Percentiles rank a stretch among this genome's conserved stretches.
Conservation (phyloP, 305 asterid species). For the Fraxinus paxiana region DNA sequence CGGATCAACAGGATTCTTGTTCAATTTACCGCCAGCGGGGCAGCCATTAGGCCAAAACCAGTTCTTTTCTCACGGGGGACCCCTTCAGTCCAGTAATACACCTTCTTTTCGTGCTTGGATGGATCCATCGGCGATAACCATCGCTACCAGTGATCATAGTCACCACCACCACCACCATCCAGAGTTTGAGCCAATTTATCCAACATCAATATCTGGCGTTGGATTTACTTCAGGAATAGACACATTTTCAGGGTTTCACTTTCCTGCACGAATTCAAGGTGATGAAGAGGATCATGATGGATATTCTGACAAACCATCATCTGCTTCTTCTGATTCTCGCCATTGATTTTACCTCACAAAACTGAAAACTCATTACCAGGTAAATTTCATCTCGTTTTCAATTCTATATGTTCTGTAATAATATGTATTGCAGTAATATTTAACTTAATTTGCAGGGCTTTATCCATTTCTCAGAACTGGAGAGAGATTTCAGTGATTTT, state of each 20-base stretch:
- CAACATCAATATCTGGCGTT: conserved; percentile 45
- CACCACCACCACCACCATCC: conserved; percentile 27
- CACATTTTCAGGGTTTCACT: conserved; percentile 66
- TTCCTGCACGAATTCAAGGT: conserved; percentile 98
- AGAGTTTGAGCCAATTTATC: conserved; percentile 45
- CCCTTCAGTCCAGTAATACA: conserved; percentile 99
- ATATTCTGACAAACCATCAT: conserved; percentile 82
- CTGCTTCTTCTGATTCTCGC: conserved; percentile 97
- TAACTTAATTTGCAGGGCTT: conserved; percentile 29
- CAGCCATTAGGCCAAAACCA: conserved; percentile 63
- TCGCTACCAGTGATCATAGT: conserved; percentile 40
- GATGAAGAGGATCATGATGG: conserved; percentile 98
- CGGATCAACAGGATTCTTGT: conserved; percentile 45
- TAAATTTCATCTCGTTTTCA: not conserved
- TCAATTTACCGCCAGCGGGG: conserved; percentile 52
- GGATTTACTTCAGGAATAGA: conserved; percentile 58
- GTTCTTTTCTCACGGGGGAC: conserved; percentile 87
- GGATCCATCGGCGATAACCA: conserved; percentile 56
- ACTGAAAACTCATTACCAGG: conserved; percentile 10
- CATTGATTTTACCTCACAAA: conserved; percentile 47
- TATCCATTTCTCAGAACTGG: conserved; percentile 9
- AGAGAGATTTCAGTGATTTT: conserved; percentile 25
- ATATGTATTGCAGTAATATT: conserved; percentile 19
- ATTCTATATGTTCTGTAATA: not conserved
- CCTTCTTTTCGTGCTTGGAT: conserved; percentile 95